These are phyloP conservation scores for Phytophthora pluvialis DNA, from an alignment of 352 stramenopile species.

Conservation along the genomic window DNA sequence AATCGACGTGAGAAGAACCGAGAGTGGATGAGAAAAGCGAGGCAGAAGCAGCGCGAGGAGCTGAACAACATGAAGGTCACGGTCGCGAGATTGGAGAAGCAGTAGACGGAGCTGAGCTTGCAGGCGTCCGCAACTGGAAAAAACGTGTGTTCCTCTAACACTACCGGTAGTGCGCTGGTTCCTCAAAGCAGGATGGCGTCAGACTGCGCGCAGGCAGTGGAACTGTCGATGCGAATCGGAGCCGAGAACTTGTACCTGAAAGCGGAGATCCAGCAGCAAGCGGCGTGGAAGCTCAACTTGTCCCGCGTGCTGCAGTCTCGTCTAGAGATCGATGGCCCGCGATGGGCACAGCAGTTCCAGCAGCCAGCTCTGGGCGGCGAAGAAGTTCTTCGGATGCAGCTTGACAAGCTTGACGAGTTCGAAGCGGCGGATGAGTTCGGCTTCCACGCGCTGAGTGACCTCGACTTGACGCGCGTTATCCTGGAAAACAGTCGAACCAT, in stretches of 20 bases:
- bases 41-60: conserved; percentile 42
- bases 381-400: conserved; percentile 18
- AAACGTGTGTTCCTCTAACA: too few relatives aligned
- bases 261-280: conserved; percentile 42
- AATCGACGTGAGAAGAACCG: conserved; percentile 45
- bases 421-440: conserved; percentile 39
- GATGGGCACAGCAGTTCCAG: conserved; percentile 28
- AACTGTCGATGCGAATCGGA: conserved; percentile 37
- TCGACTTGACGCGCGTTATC: conserved; percentile 40
- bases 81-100: conserved; percentile 39
- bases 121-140: neutral
- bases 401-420: conserved; percentile 29
- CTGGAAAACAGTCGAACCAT: conserved; percentile 39
- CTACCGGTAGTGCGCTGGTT: neutral
- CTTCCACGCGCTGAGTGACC: conserved; percentile 38
- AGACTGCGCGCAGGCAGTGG: conserved; percentile 34
- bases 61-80: conserved; percentile 42
- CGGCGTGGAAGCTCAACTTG: conserved; percentile 41
- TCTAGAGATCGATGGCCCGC: conserved; percentile 17
- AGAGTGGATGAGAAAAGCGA: conserved; percentile 46
- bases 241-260: conserved; percentile 55
- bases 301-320: conserved; percentile 36
- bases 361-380: conserved; percentile 17
- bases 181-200: neutral
- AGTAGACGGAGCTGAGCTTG: conserved; percentile 43